These are phyloP conservation scores for Mycena capillaripes DNA, from an alignment of 768 basidiomycete genomes.

Conservation along the genomic window DNA sequence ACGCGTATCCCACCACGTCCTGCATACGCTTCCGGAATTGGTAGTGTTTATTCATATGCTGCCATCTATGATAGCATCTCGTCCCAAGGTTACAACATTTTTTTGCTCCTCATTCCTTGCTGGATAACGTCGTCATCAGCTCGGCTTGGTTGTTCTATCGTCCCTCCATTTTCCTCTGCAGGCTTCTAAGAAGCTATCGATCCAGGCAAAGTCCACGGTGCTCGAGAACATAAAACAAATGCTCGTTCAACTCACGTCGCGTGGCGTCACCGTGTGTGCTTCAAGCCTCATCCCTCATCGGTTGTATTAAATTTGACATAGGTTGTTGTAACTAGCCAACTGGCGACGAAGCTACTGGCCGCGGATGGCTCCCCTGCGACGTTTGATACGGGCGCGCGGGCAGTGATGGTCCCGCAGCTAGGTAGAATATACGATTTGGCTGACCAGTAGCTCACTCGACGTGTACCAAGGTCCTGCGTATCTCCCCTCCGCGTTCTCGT, in stretches of 20 bases:
- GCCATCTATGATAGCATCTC: slow-evolving; percentile 56
- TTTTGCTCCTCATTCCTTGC: background rate
- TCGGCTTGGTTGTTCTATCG: slow-evolving; percentile 72
- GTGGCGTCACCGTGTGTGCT: slow-evolving; percentile 62
- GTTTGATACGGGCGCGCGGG: slow-evolving; percentile 74
- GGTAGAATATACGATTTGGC: slow-evolving; percentile 52
- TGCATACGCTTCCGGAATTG: slow-evolving; percentile 67
- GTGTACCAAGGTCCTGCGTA: slow-evolving; percentile 43
- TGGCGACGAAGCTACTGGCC: slow-evolving; percentile 77
- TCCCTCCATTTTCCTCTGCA: slow-evolving; percentile 81
- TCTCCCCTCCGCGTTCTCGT: slow-evolving; percentile 53
- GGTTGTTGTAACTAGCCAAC: slow-evolving; percentile 75
- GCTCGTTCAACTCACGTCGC: slow-evolving; percentile 63
- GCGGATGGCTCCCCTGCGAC: slow-evolving; percentile 74
- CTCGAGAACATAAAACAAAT: slow-evolving; percentile 67
- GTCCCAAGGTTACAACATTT: slow-evolving; percentile 58
- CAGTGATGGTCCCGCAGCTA: slow-evolving; percentile 76
- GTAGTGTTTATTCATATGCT: slow-evolving; percentile 72
- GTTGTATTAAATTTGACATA: slow-evolving; percentile 35
- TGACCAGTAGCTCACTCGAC: background rate
- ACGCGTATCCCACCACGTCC: slow-evolving; percentile 55
- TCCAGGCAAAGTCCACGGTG: slow-evolving; percentile 55
- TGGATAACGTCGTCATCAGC: slow-evolving; percentile 48
- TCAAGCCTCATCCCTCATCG: background rate
- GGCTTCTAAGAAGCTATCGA: slow-evolving; percentile 49